Conservation (phyloP, 176 grass and related monocot genomes). For the Poa pratensis region DNA sequence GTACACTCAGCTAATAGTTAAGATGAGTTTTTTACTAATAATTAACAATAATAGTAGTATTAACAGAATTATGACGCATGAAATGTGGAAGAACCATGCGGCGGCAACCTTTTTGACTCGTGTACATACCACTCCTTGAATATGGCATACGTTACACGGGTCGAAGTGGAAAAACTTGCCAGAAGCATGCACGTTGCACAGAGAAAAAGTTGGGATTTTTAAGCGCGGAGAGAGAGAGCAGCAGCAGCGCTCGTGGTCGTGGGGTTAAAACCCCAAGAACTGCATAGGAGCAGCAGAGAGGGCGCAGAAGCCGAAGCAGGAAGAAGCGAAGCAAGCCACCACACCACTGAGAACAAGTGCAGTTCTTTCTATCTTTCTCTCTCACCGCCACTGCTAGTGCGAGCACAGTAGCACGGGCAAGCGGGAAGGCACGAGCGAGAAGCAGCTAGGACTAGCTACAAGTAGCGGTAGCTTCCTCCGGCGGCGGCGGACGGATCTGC, state of each 20-base stretch:
- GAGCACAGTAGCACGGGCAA: not conserved
- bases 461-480: not conserved
- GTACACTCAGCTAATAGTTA: not conserved
- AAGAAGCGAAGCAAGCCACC: slow-evolving; percentile 14
- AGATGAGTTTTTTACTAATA: too few species aligned
- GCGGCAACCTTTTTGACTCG: not conserved
- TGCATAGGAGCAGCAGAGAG: slow-evolving; percentile 32
- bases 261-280: slow-evolving; percentile 62
- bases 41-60: not conserved
- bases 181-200: slow-evolving; percentile 35
- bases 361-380: not conserved
- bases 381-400: not conserved
- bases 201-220: slow-evolving; percentile 36
- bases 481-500: slow-evolving; percentile 46
- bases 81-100: not conserved
- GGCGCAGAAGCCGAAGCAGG: slow-evolving; percentile 25
- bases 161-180: slow-evolving; percentile 37
- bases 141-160: not conserved
- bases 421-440: not conserved
- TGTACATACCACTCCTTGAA: not conserved
- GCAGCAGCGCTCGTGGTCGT: slow-evolving; percentile 52
- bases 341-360: slow-evolving; percentile 21
- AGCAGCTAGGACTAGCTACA: not conserved
- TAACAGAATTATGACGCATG: not conserved
- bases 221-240: slow-evolving; percentile 5